phyloP scores from a whole-genome alignment of 495 filamentous ascomycete species.

The Cercophora samala region DNA sequence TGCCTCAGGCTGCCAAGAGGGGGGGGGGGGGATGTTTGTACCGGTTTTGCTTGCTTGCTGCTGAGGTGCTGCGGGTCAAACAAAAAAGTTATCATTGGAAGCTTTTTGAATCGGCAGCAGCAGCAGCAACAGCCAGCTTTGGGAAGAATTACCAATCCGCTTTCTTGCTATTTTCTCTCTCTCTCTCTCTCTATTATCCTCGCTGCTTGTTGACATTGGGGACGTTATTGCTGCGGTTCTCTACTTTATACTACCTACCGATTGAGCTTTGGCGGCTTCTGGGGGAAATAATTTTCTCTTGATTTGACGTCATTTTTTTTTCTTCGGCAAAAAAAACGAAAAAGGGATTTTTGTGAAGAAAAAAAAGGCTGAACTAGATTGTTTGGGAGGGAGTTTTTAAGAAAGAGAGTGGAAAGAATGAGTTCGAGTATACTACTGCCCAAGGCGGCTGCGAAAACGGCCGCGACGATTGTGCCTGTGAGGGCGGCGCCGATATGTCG shows the following conservation, averaged over 20 bases:
- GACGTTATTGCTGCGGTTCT: too few relatives aligned
- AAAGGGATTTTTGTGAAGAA: too few relatives aligned
- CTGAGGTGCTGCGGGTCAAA: background rate
- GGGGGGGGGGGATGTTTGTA: too few relatives aligned
- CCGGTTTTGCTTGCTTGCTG: background rate
- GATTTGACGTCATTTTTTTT: background rate
- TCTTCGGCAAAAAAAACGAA: too few relatives aligned
- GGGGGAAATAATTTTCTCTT: too few relatives aligned
- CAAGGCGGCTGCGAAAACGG: background rate
- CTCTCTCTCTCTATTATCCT: background rate
- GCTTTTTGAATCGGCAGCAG: background rate
- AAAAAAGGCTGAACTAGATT: too few relatives aligned
- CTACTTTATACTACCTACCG: too few relatives aligned
- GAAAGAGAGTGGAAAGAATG: background rate
- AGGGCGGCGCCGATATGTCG: background rate
- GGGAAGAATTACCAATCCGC: background rate
- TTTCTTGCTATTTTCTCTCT: background rate
- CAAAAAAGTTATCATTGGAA: background rate
- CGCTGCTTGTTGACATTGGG: too few relatives aligned
- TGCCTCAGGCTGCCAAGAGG: conserved; percentile 37
- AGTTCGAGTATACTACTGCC: background rate
- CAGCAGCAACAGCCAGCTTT: too few relatives aligned
- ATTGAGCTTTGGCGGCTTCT: too few relatives aligned
- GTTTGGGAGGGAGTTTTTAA: background rate
- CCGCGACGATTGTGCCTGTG: background rate